phyloP scores from a whole-genome alignment of 2,329 filamentous ascomycete genomes.

The Moelleriella libera region DNA sequence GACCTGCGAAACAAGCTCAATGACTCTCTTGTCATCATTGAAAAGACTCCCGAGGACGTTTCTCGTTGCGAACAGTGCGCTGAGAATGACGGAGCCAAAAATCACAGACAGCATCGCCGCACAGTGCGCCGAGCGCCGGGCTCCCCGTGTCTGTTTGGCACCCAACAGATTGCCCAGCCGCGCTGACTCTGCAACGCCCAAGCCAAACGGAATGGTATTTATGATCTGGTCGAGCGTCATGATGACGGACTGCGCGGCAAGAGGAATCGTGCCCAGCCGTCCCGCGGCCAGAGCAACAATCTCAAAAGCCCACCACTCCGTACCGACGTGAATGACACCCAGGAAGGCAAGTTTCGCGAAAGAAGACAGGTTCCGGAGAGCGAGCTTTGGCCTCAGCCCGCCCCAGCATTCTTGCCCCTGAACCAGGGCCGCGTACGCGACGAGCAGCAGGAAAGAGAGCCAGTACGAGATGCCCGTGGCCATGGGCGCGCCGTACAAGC shows the following conservation, averaged over 20 bases:
- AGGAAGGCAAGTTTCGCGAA: conserved; percentile 64
- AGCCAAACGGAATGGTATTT: conserved; percentile 75
- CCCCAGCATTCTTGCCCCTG: conserved; percentile 67
- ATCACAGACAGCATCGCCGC: conserved; percentile 61
- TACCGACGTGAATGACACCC: conserved; percentile 72
- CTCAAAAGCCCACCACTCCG: conserved; percentile 92
- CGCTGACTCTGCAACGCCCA: conserved; percentile 68
- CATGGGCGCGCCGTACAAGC: conserved; percentile 65
- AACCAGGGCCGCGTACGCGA: conserved; percentile 59
- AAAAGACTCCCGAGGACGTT: conserved; percentile 66
- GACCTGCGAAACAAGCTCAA: conserved; percentile 59
- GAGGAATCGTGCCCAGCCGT: conserved; percentile 60
- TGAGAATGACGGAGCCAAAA: conserved; percentile 53
- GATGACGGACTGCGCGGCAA: conserved; percentile 76
- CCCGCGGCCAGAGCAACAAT: conserved; percentile 77
- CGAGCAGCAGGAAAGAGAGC: conserved; percentile 63
- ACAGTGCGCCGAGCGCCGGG: conserved; percentile 58
- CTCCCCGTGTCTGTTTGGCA: conserved; percentile 48
- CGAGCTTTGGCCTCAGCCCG: conserved; percentile 47
- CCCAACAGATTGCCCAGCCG: conserved; percentile 72
- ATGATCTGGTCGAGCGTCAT: conserved; percentile 82
- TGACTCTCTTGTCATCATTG: conserved; percentile 61
- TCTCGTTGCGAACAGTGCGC: conserved; percentile 54
- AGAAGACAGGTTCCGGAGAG: conserved; percentile 47
- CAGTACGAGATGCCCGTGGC: conserved; percentile 80